Base-by-base conservation (phyloP, 345 rosid species). In the Bruguiera sexangula region DNA sequence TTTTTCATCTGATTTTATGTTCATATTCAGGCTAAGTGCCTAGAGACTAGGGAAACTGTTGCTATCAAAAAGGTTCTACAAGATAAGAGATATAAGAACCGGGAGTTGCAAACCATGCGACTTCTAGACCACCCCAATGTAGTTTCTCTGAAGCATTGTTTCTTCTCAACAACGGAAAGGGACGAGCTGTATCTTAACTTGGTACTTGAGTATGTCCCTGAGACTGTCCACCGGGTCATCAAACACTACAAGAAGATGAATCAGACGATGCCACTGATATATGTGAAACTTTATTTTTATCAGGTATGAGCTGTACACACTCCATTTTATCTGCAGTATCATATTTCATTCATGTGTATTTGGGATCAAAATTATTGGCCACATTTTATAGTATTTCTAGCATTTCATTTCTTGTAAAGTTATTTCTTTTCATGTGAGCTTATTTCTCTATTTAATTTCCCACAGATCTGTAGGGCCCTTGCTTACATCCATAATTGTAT, bases 71-170 rank as follows among this genome's bases (percentile, higher is more conserved):
- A 89, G 83, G 96, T 89, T 72, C 90, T 89, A 75, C 96, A 95
- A 74, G 99, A 95, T 80, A 95, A 87, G 79, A 83, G 99, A 80
- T 95, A 92, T 87, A 95, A 95, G 87, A 95, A 95, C 76, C 82
- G 99, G 51, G 99, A 95, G 82, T 78, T 95, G 74, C 98, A 95
- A 78, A 95, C 98, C 2, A 95, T 95, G 98, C 91, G 97, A 21
- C 91, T 95, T 68, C 84, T 95, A 56, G 98, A 95, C 78, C 99
- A 95, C 78, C 97, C 99, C 16, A 95, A 95, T 69, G 91, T 89
- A 37, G 96, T 95, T 36, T 78, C 92, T 29, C 81, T 95, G 70
- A 95, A 90, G 83, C 96, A 95, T 63, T 95, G 99, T 68, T 95
- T 95, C 82, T 92, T 90, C 76, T 95, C 99, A 7, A 95, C 97